phyloP scores from a whole-genome alignment of 805 yeast species.

The Candida odintsovae region DNA sequence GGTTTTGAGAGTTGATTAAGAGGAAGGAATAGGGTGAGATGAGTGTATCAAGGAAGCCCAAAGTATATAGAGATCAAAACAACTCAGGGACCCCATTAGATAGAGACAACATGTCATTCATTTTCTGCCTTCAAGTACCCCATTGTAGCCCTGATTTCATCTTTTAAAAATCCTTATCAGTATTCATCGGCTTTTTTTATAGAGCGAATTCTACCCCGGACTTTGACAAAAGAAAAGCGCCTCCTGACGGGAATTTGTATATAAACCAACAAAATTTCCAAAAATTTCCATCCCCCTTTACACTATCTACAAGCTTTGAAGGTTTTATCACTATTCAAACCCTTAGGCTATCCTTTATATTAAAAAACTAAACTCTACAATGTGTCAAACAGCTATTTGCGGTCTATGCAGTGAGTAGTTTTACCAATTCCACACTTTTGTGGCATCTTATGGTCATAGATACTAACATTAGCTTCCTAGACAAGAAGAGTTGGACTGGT shows the following conservation, averaged over 20 bases:
- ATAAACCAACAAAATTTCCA: neutral
- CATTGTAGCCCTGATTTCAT: neutral
- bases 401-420: constrained; percentile 22
- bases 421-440: constrained; percentile 1
- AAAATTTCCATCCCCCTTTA: neutral
- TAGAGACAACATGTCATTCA: neutral
- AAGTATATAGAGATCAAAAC: too few relatives aligned
- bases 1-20: neutral
- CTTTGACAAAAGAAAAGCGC: neutral
- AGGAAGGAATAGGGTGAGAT: neutral
- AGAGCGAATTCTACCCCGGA: neutral
- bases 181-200: neutral
- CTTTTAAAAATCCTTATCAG: neutral
- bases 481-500: constrained; percentile 61
- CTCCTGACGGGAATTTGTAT: neutral
- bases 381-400: constrained; percentile 23
- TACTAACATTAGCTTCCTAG: constrained; percentile 2
- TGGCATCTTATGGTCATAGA: neutral
- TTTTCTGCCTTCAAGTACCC: neutral
- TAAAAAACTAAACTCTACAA: constrained; percentile 1
- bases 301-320: neutral
- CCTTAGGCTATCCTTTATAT: neutral
- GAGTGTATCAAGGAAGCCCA: neutral
- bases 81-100: too few relatives aligned
- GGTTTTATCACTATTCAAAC: neutral